Conservation (phyloP, 2,329 filamentous ascomycete genomes). For the Sporothrix schenckii region DNA sequence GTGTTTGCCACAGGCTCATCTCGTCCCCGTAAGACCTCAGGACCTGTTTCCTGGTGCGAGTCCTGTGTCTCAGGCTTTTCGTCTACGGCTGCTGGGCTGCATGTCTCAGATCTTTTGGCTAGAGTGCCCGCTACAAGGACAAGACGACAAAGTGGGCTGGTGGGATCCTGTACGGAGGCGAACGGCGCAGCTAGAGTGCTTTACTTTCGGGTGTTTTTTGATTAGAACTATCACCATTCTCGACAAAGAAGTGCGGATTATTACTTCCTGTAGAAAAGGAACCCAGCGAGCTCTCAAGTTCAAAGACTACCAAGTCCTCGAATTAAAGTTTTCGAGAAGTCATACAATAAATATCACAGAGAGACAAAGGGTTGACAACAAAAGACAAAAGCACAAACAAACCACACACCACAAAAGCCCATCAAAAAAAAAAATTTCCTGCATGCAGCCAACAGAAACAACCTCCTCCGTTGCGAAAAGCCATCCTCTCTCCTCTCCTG, state of each 20-base stretch:
- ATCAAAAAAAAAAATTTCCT: not conserved
- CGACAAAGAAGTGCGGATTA: too few relatives aligned
- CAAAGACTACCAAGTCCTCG: not conserved
- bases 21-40: too few relatives aligned
- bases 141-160: conserved; percentile 1
- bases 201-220: not conserved
- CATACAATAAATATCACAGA: not conserved
- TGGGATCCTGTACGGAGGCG: not conserved
- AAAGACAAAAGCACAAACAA: not conserved
- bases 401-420: not conserved
- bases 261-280: not conserved
- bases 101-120: conserved; percentile 1
- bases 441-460: not conserved
- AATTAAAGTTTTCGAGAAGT: not conserved
- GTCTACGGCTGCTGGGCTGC: conserved; percentile 4
- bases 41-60: not conserved
- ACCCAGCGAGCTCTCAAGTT: not conserved
- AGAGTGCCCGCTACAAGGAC: not conserved
- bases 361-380: too few relatives aligned
- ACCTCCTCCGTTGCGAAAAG: not conserved
- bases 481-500: not conserved
- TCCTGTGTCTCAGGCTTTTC: not conserved
- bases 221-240: too few relatives aligned
- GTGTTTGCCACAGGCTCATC: not conserved
- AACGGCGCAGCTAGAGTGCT: not conserved